Percentiles rank a stretch among this genome's conserved stretches.
Conservation (phyloP, 1,139 yeast species). For the Sugiyamaella paludigena region DNA sequence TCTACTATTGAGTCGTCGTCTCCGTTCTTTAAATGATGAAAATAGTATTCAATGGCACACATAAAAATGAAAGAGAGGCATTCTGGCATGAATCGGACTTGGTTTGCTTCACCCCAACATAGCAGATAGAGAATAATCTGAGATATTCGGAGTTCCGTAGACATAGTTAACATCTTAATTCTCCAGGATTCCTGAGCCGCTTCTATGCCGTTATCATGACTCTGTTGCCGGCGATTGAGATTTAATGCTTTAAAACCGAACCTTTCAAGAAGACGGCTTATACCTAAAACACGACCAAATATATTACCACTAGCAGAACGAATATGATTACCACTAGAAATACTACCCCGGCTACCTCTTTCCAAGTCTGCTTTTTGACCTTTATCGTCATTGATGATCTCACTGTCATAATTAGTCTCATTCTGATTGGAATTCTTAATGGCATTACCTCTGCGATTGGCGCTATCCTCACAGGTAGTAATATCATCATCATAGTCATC, state of each 20-base stretch:
- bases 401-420: no score
- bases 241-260: not conserved
- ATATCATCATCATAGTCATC: not conserved
- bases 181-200: constrained; percentile 55
- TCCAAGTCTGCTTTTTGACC: no score
- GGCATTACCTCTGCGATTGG: no score
- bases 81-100: constrained; percentile 79
- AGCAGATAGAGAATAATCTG: constrained; percentile 69
- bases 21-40: constrained; percentile 17
- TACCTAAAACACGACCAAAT: constrained; percentile 40
- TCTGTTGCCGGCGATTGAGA: not conserved
- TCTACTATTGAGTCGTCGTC: not conserved
- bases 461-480: not conserved
- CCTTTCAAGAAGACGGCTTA: constrained; percentile 36
- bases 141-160: constrained; percentile 55
- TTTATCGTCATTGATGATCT: no score
- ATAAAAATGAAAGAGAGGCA: constrained; percentile 77
- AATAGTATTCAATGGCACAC: constrained; percentile 69
- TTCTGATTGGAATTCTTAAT: constrained; percentile 34
- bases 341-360: no score
- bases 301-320: no score
- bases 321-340: no score
- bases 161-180: constrained; percentile 52
- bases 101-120: constrained; percentile 91
- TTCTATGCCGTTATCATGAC: constrained; percentile 23